phyloP scores from a whole-genome alignment of 345 rosid genomes.

The Litchi chinensis region DNA sequence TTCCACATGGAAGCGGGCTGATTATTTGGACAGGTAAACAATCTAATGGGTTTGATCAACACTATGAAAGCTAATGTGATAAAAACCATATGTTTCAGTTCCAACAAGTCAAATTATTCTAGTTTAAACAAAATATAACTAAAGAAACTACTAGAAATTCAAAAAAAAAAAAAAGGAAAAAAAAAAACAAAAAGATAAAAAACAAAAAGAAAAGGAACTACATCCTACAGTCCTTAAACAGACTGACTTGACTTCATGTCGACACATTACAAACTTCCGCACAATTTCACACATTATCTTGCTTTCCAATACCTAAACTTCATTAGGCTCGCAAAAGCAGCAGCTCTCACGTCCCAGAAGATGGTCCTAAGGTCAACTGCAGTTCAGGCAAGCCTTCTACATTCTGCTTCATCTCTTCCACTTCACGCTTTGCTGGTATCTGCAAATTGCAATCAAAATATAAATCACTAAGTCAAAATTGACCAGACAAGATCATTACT shows the following conservation, averaged over 20 bases:
- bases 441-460: background rate
- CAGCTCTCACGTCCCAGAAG: conserved; percentile 1
- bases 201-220: background rate
- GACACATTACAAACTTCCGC: background rate
- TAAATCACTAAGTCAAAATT: background rate
- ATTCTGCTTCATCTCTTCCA: conserved; percentile 5
- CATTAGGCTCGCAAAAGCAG: background rate
- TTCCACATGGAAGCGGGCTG: background rate
- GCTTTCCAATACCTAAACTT: background rate
- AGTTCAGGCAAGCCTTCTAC: conserved; percentile 16
- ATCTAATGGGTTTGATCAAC: background rate
- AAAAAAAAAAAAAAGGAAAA: background rate
- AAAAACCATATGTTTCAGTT: background rate
- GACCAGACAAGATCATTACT: background rate
- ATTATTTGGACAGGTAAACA: background rate
- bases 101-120: background rate
- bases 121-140: background rate
- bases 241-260: background rate
- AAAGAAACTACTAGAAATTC: background rate
- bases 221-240: background rate
- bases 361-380: conserved; percentile 16
- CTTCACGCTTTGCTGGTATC: conserved; percentile 11
- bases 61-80: background rate
- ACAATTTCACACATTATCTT: background rate
- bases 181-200: too few relatives aligned